phyloP scores from a whole-genome alignment of 1,284 basidiomycete genomes.

The Boletellus sp. region DNA sequence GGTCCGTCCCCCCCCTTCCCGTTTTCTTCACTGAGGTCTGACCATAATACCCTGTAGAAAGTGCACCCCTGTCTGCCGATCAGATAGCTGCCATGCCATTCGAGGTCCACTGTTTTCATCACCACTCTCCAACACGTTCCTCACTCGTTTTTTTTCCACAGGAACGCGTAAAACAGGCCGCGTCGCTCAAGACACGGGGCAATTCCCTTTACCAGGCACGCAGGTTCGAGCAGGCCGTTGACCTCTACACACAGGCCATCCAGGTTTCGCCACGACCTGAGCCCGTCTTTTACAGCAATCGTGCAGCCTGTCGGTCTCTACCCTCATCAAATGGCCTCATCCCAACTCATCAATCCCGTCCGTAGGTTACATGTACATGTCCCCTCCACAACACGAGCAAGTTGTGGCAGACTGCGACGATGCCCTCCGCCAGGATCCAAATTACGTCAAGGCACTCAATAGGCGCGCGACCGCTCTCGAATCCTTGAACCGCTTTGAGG shows the following conservation, averaged over 20 bases:
- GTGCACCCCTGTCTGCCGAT: conserved; percentile 46
- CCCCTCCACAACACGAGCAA: conserved; percentile 77
- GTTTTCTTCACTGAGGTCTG: neutral
- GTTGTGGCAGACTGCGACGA: conserved; percentile 91
- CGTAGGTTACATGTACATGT: conserved; percentile 87
- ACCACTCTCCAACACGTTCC: neutral
- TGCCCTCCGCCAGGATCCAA: conserved; percentile 81
- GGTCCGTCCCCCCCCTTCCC: conserved; percentile 30
- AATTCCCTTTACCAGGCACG: conserved; percentile 86
- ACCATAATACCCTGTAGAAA: conserved; percentile 21
- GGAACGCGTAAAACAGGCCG: conserved; percentile 77
- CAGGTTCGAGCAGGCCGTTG: conserved; percentile 75
- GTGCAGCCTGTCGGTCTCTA: conserved; percentile 80
- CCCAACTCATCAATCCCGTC: conserved; percentile 5
- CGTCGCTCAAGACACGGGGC: conserved; percentile 82
- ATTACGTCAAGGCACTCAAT: conserved; percentile 95
- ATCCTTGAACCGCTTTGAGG: conserved; percentile 70
- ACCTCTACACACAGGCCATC: conserved; percentile 91
- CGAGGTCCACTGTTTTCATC: conserved; percentile 40
- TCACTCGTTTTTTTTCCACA: conserved; percentile 31
- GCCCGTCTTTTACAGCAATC: conserved; percentile 95
- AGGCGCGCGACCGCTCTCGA: conserved; percentile 87
- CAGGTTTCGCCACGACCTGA: conserved; percentile 81
- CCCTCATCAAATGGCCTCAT: neutral
- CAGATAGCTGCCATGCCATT: conserved; percentile 55